Conservation (phyloP, 2,329 filamentous ascomycete genomes). For the Xenoacremonium recifei region DNA sequence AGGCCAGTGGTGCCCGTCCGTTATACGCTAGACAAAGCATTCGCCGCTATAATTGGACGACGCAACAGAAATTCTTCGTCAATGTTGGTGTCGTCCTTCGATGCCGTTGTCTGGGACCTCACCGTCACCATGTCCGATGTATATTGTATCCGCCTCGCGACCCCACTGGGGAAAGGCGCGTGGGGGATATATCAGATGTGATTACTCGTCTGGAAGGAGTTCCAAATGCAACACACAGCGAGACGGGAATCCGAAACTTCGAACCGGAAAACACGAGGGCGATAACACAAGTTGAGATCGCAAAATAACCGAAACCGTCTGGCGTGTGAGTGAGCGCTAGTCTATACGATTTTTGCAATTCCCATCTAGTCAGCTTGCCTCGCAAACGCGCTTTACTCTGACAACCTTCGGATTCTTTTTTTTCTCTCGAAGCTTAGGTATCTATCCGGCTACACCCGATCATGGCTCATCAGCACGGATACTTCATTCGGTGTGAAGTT, state of each 20-base stretch:
- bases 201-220: too few relatives aligned
- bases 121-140: background rate
- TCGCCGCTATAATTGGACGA: slow-evolving; percentile 7
- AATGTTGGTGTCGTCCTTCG: too few relatives aligned
- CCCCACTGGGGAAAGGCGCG: background rate
- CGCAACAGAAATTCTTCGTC: too few relatives aligned
- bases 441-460: background rate
- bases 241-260: too few relatives aligned
- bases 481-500: too few relatives aligned
- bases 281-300: too few relatives aligned
- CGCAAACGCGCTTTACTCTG: background rate
- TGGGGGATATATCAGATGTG: background rate
- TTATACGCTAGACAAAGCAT: slow-evolving; percentile 4
- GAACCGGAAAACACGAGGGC: too few relatives aligned
- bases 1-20: slow-evolving; percentile 1
- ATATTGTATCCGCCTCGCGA: background rate
- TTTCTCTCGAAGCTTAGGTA: background rate
- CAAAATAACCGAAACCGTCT: too few relatives aligned
- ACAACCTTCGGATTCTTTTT: background rate
- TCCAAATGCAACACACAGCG: too few relatives aligned
- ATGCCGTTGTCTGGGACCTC: background rate
- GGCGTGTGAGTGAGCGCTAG: too few relatives aligned
- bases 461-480: background rate
- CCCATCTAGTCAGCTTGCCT: too few relatives aligned
- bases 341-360: too few relatives aligned